These are phyloP conservation scores for Petunia axillaris DNA, from an alignment of 257 asterid genomes.

Conservation along the genomic window DNA sequence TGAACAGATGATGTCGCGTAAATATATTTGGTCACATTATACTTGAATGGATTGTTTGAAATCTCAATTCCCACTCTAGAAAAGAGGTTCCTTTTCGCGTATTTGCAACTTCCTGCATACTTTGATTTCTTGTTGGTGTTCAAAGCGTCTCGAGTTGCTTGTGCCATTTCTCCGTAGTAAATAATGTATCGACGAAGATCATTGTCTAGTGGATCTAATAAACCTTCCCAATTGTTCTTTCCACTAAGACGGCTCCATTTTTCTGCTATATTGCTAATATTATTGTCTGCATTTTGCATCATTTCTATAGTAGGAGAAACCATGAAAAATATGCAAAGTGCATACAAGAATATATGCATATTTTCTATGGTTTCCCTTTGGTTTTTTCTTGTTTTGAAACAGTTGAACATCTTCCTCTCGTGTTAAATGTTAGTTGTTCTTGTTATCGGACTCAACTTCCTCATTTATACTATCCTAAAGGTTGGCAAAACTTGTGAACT, in stretches of 20 bases:
- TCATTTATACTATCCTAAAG: not conserved
- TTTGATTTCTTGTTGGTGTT: conserved; percentile 41
- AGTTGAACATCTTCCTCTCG: not conserved
- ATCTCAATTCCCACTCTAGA: conserved; percentile 41
- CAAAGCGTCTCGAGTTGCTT: conserved; percentile 60
- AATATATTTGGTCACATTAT: conserved; percentile 47
- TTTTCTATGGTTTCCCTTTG: not conserved
- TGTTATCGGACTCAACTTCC: not conserved
- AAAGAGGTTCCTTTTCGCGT: conserved; percentile 38
- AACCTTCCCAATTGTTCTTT: conserved; percentile 47
- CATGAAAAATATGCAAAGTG: not conserved
- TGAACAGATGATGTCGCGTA: conserved; percentile 50
- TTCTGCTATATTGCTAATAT: conserved; percentile 35
- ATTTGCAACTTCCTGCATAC: conserved; percentile 40
- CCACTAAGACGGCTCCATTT: conserved; percentile 64
- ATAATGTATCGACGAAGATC: conserved; percentile 54
- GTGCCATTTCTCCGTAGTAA: conserved; percentile 59
- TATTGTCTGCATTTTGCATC: not conserved
- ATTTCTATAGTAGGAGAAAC: not conserved
- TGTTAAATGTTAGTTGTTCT: not conserved
- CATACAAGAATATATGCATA: not conserved
- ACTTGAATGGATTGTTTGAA: conserved; percentile 40
- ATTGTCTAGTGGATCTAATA: conserved; percentile 56
- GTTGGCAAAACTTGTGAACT: not conserved
- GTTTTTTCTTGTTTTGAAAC: not conserved